These are phyloP conservation scores for Serendipita sp. DNA, from an alignment of 768 basidiomycete species.

Conservation along the genomic window DNA sequence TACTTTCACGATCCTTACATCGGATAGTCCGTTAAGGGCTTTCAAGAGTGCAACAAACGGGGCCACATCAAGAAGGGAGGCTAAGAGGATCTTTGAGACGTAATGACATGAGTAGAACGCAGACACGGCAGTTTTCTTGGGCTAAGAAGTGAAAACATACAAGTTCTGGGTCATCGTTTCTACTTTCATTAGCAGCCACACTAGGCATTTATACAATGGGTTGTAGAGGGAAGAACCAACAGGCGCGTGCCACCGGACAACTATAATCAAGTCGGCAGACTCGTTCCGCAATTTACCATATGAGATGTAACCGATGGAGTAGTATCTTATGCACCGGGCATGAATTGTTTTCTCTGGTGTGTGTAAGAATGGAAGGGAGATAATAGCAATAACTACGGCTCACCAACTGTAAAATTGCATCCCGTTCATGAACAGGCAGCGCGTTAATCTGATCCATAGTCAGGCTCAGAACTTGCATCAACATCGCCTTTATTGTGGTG, in stretches of 20 bases:
- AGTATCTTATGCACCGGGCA: not conserved
- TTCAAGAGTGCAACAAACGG: not conserved
- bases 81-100: not conserved
- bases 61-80: not conserved
- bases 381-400: slow-evolving; percentile 12
- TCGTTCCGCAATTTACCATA: too few relatives aligned
- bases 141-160: too few relatives aligned
- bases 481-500: slow-evolving; percentile 40
- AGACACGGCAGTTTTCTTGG: too few relatives aligned
- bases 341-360: not conserved
- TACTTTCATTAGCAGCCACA: too few relatives aligned
- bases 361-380: not conserved
- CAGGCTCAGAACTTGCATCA: slow-evolving; percentile 72
- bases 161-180: too few relatives aligned
- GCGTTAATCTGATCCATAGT: slow-evolving; percentile 70
- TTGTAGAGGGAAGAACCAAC: too few relatives aligned
- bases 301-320: too few relatives aligned
- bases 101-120: too few relatives aligned
- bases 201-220: too few relatives aligned
- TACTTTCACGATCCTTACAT: not conserved
- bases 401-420: slow-evolving; percentile 68
- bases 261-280: too few relatives aligned
- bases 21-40: not conserved
- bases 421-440: slow-evolving; percentile 59
- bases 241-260: too few relatives aligned